Conservation (phyloP, 1,139 yeast genomes). For the Saccharomyces hybrid region DNA sequence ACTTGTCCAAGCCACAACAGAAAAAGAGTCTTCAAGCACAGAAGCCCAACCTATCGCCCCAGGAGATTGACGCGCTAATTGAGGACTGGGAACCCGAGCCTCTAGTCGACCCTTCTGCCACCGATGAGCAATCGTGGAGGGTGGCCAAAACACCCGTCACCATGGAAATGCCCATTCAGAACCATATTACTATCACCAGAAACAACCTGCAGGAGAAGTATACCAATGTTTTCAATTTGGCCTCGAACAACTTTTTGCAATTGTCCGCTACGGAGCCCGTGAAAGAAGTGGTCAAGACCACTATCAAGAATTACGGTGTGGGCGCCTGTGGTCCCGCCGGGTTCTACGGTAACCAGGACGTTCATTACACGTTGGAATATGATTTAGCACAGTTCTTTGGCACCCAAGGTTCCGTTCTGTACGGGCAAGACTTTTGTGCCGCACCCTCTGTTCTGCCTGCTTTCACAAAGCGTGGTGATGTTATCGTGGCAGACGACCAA, state of each 20-base stretch:
- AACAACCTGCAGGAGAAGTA: constrained; percentile 25
- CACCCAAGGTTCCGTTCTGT: constrained; percentile 70
- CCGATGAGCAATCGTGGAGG: constrained; percentile 49
- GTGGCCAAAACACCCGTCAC: constrained; percentile 57
- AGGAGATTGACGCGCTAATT: constrained; percentile 75
- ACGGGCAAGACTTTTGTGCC: constrained; percentile 90
- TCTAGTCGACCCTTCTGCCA: constrained; percentile 46
- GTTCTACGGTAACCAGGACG: constrained; percentile 93
- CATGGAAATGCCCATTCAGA: constrained; percentile 44
- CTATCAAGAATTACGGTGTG: constrained; percentile 72
- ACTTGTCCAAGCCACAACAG: constrained; percentile 59
- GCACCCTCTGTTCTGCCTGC: constrained; percentile 96
- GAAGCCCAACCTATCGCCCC: constrained; percentile 52
- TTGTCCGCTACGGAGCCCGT: constrained; percentile 45
- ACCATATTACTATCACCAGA: constrained; percentile 39
- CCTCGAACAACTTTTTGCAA: constrained; percentile 56
- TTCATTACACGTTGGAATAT: constrained; percentile 73
- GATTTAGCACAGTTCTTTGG: constrained; percentile 69
- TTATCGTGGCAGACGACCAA: constrained; percentile 80
- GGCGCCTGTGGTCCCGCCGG: constrained; percentile 99
- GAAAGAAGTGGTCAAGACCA: constrained; percentile 47
- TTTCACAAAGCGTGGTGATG: constrained; percentile 90
- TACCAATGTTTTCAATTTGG: constrained; percentile 50
- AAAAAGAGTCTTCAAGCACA: constrained; percentile 74
- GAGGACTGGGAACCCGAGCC: constrained; percentile 92